Evolutionary conservation across 805 yeast species (phyloP), one percentile per base, ranked within the genome.

Genomic region (Lipomyces yamadae): DNA sequence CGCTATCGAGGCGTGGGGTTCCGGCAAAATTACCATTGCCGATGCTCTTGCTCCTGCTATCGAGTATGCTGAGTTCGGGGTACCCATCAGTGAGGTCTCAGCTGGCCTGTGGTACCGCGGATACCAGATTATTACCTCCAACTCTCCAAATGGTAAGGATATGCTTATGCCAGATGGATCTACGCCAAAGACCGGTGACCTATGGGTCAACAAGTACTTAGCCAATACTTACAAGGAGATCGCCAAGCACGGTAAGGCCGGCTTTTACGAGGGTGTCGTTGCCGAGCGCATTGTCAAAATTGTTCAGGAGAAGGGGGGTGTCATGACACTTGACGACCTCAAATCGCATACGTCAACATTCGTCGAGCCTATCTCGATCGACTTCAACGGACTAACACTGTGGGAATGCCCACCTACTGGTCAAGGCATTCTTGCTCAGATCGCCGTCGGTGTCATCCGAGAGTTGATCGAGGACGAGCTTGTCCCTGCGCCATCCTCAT

Each of bases 351-450:
- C 82, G 0, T 84, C 92, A 1, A 82, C 88, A 0, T 82, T 85
- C 71, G 88, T 89, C 32, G 88, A 87, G 0, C 94, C 96, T 2
- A 84, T 90, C 24, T 77, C 78, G 18, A 76, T 84, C 62, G 82
- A 83, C 42, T 81, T 86, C 63, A 78, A 83, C 58, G 89, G 84
- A 10, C 80, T 82, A 59, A 82, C 81, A 35, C 79, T 90, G 33
- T 88, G 93, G 91, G 95, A 90, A 75, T 86, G 90, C 69, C 95
- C 96, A 10, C 96, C 96, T 13, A 90, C 87, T 76, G 91, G 94
- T 3, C 91, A 90, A 62, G 96, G 96, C 7, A 77, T 90, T 13
- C 90, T 90, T 56, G 95, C 93, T 0, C 78, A 90, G 60, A 78
- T 89, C 18, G 87, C 94, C 0, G 76, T 89, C 60, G 95, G 94